Evolutionary conservation across 495 filamentous ascomycete genomes (phyloP).

Genomic region (Penicillium bovifimosum): DNA sequence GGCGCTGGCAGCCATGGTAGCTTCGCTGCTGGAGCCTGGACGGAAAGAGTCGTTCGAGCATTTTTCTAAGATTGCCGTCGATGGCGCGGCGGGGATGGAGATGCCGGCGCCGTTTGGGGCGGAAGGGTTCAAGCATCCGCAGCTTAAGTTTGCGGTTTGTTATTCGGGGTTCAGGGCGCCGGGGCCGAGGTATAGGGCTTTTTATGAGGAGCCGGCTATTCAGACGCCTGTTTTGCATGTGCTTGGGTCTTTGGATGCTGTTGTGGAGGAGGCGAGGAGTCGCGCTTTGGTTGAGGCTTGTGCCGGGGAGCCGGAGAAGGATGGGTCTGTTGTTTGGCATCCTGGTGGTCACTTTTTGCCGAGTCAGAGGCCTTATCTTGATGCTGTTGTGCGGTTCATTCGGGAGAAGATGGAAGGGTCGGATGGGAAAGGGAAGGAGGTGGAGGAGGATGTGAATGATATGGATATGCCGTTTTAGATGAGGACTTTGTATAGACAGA

Average conservation of each 20-base stretch:
- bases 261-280: conserved; percentile 74
- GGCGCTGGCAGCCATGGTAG: conserved; percentile 56
- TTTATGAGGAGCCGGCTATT: conserved; percentile 69
- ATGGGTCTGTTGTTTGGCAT: conserved; percentile 67
- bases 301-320: conserved; percentile 44
- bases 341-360: conserved; percentile 94
- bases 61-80: conserved; percentile 22
- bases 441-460: conserved; percentile 52
- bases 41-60: conserved; percentile 43
- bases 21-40: conserved; percentile 59
- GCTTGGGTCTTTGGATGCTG: conserved; percentile 77
- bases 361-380: conserved; percentile 69
- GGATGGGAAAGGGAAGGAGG: conserved; percentile 33
- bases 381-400: conserved; percentile 70
- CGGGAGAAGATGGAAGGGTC: conserved; percentile 47
- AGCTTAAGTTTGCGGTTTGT: conserved; percentile 69
- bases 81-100: conserved; percentile 25
- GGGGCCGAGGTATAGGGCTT: conserved; percentile 53
- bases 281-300: conserved; percentile 62
- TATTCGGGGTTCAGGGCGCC: conserved; percentile 77
- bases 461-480: conserved; percentile 61
- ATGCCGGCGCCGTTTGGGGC: conserved; percentile 49
- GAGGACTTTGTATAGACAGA: conserved; percentile 1
- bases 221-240: conserved; percentile 76
- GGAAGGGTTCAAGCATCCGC: conserved; percentile 42